Conservation (phyloP, 2,329 filamentous ascomycete genomes). For the Laburnicola sp. region DNA sequence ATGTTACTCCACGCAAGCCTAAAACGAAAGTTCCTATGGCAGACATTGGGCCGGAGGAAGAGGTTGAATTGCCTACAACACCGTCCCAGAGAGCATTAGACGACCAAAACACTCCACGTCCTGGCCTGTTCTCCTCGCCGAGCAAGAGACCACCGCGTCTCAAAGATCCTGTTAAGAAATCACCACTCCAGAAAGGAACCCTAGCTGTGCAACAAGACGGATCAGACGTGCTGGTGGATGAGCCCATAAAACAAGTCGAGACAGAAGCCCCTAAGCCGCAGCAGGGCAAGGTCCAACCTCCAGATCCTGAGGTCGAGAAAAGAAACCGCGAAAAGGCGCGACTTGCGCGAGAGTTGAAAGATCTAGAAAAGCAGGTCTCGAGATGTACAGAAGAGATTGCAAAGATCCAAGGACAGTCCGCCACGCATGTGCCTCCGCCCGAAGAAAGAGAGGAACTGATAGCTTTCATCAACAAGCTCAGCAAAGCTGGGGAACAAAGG, state of each 20-base stretch:
- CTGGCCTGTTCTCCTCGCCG: slow-evolving; percentile 36
- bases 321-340: slow-evolving; percentile 36
- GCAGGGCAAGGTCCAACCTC: slow-evolving; percentile 14
- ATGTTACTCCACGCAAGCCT: slow-evolving; percentile 15
- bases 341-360: slow-evolving; percentile 33
- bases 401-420: slow-evolving; percentile 27
- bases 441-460: slow-evolving; percentile 30
- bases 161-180: slow-evolving; percentile 18
- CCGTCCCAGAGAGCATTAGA: slow-evolving; percentile 20
- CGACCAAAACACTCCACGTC: slow-evolving; percentile 25
- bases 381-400: slow-evolving; percentile 32
- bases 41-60: slow-evolving; percentile 10
- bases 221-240: slow-evolving; percentile 15
- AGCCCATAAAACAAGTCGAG: slow-evolving; percentile 8
- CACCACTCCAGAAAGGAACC: slow-evolving; percentile 20
- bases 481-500: slow-evolving; percentile 10
- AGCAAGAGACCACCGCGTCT: slow-evolving; percentile 33
- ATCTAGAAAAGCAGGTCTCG: slow-evolving; percentile 38
- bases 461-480: slow-evolving; percentile 30
- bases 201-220: slow-evolving; percentile 19
- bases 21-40: not conserved
- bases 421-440: slow-evolving; percentile 16
- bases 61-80: slow-evolving; percentile 27
- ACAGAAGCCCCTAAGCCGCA: slow-evolving; percentile 4
- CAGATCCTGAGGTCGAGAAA: slow-evolving; percentile 30